Evolutionary conservation across 2,329 filamentous ascomycete species (phyloP), one percentile per base, ranked within the genome.

Genomic region (Alternaria brassicae): DNA sequence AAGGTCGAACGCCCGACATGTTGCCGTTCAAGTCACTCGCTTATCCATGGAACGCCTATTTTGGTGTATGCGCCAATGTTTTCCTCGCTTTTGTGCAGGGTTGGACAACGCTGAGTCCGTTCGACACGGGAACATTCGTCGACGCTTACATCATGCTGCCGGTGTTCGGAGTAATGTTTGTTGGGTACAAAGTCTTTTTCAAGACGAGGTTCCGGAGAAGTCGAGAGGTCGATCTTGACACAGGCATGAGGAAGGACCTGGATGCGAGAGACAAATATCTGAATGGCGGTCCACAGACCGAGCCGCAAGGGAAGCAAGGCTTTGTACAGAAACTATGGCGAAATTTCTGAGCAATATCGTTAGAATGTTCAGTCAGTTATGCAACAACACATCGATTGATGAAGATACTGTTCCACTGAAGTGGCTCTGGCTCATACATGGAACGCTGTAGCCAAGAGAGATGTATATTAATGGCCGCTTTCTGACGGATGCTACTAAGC

Each of bases 11-110:
- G 13, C 70, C 82, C 6, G 76, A 80, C 6, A 74, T 80, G 3
- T 72, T 86, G 0, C 84, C 83, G 0, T 86, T 80, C 69, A 74
- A 73, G 41, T 80, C 82, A 0, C 59, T 81, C 3, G 76, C 78
- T 25, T 84, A 85, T 60, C 83, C 83, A 0, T 85, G 77, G 67
- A 83, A 82, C 36, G 81, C 83, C 1, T 84, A 83, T 55, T 81
- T 82, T 41, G 81, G 82, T 5, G 72, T 84, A 1, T 71, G 65
- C 6, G 77, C 81, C 9, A 85, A 85, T 50, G 62, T 84, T 3
- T 84, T 86, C 65, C 78, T 86, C 4, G 78, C 82, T 3, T 77
- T 85, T 28, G 81, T 85, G 17, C 82, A 84, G 63, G 84, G 83
- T 6, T 85, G 84, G 75, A 83, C 80, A 4, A 83, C 82, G 1